Percentiles rank a stretch among this genome's conserved stretches.
phyloP scores from a whole-genome alignment of 768 basidiomycete species.

The Termitomyces titanicus region DNA sequence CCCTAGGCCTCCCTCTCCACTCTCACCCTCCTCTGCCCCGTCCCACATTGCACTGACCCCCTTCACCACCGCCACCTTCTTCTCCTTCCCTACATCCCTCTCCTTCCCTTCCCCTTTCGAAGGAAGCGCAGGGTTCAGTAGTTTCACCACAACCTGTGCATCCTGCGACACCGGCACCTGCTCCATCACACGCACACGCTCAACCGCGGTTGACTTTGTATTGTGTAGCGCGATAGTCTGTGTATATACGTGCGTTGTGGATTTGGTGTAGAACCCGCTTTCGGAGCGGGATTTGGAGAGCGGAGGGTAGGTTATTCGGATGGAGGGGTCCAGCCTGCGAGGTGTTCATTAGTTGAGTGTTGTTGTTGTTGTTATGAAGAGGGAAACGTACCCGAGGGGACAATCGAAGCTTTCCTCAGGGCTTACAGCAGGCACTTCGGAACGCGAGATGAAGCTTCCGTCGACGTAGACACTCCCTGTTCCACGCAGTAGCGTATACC shows the following conservation, averaged over 20 bases:
- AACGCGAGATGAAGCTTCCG: constrained; percentile 26
- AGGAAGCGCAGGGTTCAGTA: constrained; percentile 24
- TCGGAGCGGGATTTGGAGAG: constrained; percentile 18
- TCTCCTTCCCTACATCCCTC: background rate
- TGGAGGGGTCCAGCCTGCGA: constrained; percentile 21
- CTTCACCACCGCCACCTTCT: constrained; percentile 11
- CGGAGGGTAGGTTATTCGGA: constrained; percentile 25
- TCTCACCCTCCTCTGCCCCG: constrained; percentile 18
- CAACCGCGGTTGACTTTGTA: constrained; percentile 15
- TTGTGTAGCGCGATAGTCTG: constrained; percentile 22
- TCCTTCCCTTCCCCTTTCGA: background rate
- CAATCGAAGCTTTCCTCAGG: constrained; percentile 29
- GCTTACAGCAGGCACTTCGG: constrained; percentile 21
- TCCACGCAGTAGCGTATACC: constrained; percentile 20
- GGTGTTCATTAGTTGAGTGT: too few relatives aligned
- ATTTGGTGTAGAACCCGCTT: constrained; percentile 22
- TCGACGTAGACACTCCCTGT: constrained; percentile 24
- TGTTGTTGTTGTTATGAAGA: too few relatives aligned
- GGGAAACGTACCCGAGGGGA: constrained; percentile 21
- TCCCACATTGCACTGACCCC: constrained; percentile 23
- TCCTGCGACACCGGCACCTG: constrained; percentile 23
- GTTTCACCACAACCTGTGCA: constrained; percentile 5
- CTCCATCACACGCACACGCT: constrained; percentile 18
- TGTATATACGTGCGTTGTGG: constrained; percentile 17
- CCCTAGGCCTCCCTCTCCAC: constrained; percentile 4